Evolutionary conservation across 768 basidiomycete species (phyloP), one percentile per base, ranked within the genome.

Genomic region (Candolleomyces aberdarensis): DNA sequence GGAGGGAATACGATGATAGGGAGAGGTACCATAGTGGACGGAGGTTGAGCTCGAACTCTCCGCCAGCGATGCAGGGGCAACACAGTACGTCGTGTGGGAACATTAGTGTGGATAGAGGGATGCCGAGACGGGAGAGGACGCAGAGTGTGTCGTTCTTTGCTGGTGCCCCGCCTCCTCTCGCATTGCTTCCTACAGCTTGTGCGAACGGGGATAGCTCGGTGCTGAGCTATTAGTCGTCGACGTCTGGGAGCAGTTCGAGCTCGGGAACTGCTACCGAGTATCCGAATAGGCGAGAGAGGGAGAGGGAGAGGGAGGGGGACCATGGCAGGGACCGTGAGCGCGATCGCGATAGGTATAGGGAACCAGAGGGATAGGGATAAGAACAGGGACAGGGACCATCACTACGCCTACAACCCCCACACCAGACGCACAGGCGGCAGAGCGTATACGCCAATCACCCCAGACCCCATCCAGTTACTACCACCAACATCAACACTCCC

Each of bases 301-400:
- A 57, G 10, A 50, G 50, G 29, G 59, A 60, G 6, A 26, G 50
- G 29, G 59, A 60, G 6, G 3, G 51, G 22, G 51, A 52, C 51
- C 22, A 32, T 46, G 59, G 54, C 14, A 26, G 26, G 26, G 26
- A 26, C 3, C 26, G 26, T 26, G 26, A 26, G 26, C 26, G 26
- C 26, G 26, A 26, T 26, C 26, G 26, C 26, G 29, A 17, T 26
- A 14, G 49, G 22, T 3, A 56, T 13, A 43, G 40, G 11, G 51
- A 19, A 31, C 15, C 5, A 57, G 10, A 46, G 14, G 3, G 26
- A n/a, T n/a, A 6, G 39, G 20, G 50, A 52, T 6, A 11, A 29
- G 22, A 22, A 52, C 22, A 52, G 51, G 8, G 51, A 32, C 48
- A 17, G 48, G 15, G 26, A 26, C 26, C 26, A 26, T 36, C 41